Conservation (phyloP, 257 asterid genomes). For the Pogostemon cablin region DNA sequence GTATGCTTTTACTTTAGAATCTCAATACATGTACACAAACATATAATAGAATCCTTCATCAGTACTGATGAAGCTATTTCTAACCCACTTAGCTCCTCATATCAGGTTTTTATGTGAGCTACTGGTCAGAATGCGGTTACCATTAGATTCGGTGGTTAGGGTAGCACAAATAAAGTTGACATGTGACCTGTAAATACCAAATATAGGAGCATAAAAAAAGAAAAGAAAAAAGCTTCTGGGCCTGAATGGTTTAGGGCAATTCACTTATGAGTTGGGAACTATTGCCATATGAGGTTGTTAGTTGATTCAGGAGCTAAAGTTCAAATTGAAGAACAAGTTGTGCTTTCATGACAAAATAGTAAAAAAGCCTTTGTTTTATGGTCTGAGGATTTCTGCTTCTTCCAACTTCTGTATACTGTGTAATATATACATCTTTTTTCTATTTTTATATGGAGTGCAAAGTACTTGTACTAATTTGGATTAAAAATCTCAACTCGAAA, state of each 20-base stretch:
- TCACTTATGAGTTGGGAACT: not conserved
- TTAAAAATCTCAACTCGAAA: no score
- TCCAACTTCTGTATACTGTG: no score
- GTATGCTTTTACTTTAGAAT: not conserved
- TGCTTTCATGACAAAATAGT: not conserved
- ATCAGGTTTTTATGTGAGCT: not conserved
- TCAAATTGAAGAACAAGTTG: not conserved
- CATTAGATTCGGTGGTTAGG: not conserved
- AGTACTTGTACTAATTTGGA: no score
- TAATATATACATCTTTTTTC: no score
- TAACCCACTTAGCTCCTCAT: not conserved
- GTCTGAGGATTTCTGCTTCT: constrained; percentile 3
- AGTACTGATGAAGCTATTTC: not conserved
- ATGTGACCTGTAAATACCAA: not conserved
- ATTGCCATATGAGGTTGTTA: not conserved
- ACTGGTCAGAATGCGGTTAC: not conserved
- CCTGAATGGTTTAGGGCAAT: not conserved
- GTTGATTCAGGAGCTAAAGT: not conserved
- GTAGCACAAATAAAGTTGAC: not conserved
- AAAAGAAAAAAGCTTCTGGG: no score
- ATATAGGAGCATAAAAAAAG: not conserved
- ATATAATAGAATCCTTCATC: not conserved
- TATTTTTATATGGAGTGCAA: no score
- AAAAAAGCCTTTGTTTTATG: not conserved
- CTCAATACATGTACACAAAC: not conserved